A percentile compares a stretch with the other conserved stretches of the same genome.
Evolutionary conservation across 139 green algal genomes (phyloP).

Genomic region (Dunaliella primolecta): DNA sequence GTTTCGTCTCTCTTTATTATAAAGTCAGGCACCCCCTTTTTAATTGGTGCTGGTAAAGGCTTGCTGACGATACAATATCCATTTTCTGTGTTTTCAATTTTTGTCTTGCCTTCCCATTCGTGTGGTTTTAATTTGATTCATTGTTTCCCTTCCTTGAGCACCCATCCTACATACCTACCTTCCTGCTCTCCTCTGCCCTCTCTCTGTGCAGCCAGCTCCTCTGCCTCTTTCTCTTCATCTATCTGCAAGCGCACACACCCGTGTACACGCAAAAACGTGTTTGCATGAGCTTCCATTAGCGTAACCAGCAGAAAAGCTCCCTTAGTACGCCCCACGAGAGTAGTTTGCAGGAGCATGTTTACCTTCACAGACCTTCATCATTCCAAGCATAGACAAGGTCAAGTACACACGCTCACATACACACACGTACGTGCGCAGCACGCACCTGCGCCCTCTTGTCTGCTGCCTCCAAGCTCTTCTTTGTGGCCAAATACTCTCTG

Average conservation of each 20-base stretch:
- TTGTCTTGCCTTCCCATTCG: too few species aligned
- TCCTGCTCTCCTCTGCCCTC: neutral
- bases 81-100: too few species aligned
- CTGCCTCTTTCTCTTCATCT: neutral
- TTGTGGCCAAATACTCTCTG: neutral
- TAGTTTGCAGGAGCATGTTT: too few species aligned
- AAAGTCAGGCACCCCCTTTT: neutral
- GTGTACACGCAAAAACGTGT: neutral
- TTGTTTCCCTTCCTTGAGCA: neutral
- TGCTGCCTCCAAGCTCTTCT: neutral
- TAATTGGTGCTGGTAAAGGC: too few species aligned
- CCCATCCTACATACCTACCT: neutral
- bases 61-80: too few species aligned
- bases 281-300: neutral
- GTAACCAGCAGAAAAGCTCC: too few species aligned
- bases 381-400: too few species aligned
- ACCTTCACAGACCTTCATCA: too few species aligned
- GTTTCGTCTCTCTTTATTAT: too few species aligned
- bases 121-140: neutral
- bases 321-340: too few species aligned
- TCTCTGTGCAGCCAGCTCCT: neutral
- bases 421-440: neutral
- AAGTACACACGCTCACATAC: neutral
- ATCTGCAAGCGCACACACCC: neutral
- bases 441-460: slow-evolving; percentile 20